phyloP scores from a whole-genome alignment of 2,329 filamentous ascomycete genomes.

The Tolypocladium guangdongense region DNA sequence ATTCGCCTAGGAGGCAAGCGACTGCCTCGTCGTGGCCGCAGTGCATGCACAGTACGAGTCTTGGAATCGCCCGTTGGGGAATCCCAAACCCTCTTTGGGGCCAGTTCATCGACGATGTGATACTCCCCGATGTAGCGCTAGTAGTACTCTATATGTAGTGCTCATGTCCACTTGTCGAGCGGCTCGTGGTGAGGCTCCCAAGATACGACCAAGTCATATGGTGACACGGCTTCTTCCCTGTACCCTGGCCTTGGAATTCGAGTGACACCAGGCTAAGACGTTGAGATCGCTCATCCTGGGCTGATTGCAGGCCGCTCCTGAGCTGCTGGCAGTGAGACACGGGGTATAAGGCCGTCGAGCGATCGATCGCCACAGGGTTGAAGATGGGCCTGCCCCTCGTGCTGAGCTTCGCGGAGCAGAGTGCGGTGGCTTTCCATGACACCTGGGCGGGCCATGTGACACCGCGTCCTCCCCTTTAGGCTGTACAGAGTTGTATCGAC shows the following conservation, averaged over 20 bases:
- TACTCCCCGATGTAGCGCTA: background rate
- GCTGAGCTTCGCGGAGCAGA: background rate
- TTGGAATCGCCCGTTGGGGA: background rate
- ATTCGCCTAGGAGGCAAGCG: background rate
- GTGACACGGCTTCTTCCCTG: background rate
- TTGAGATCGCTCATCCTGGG: background rate
- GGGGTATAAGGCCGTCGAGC: background rate
- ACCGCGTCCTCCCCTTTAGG: background rate
- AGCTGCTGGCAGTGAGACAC: background rate
- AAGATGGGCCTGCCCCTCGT: background rate
- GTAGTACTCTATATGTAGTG: background rate
- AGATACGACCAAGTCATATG: background rate
- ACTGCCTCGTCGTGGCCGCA: too few species aligned
- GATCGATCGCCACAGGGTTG: background rate
- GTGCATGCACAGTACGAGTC: background rate
- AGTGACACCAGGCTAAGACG: background rate
- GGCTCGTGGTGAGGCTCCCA: background rate
- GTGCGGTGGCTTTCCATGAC: background rate
- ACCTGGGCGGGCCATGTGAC: background rate
- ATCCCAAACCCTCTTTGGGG: background rate
- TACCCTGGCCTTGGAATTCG: background rate
- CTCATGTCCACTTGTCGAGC: background rate
- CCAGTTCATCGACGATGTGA: background rate
- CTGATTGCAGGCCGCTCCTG: too few species aligned
- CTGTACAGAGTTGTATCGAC: background rate